Conservation (phyloP, 306 rosid species). For the Begonia masoniana region DNA sequence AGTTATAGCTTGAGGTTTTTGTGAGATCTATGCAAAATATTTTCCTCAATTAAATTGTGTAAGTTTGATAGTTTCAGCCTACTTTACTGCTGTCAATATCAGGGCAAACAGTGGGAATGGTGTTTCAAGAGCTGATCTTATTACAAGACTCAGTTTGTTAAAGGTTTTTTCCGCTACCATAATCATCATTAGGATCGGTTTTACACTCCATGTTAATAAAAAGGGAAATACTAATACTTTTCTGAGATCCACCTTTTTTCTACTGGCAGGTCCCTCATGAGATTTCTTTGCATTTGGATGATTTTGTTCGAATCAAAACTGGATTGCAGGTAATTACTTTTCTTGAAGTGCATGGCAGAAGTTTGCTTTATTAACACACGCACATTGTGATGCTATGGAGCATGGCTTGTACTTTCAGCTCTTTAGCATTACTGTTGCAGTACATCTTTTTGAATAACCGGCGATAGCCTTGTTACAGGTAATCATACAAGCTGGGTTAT, state of each 20-base stretch:
- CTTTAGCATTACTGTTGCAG: too few relatives aligned
- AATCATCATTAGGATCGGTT: too few relatives aligned
- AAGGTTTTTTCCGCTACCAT: slow-evolving; percentile 29
- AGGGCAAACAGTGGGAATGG: slow-evolving; percentile 61
- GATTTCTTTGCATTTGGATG: slow-evolving; percentile 51
- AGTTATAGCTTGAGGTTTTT: slow-evolving; percentile 70
- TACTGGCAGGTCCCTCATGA: slow-evolving; percentile 57
- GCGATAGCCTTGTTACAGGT: slow-evolving; percentile 27
- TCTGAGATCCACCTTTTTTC: slow-evolving; percentile 7
- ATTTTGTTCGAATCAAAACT: slow-evolving; percentile 66
- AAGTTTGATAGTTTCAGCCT: slow-evolving; percentile 6
- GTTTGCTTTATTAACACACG: too few relatives aligned
- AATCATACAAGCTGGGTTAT: slow-evolving; percentile 56
- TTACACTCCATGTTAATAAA: too few relatives aligned
- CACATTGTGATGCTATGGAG: too few relatives aligned
- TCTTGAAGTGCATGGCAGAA: too few relatives aligned
- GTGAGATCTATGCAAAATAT: slow-evolving; percentile 6
- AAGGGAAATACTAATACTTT: neutral
- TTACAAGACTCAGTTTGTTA: slow-evolving; percentile 40
- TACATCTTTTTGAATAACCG: too few relatives aligned
- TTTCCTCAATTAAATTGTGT: slow-evolving; percentile 5
- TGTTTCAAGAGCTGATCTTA: slow-evolving; percentile 62
- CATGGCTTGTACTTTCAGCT: too few relatives aligned
- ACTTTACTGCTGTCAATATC: slow-evolving; percentile 20
- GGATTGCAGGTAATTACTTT: slow-evolving; percentile 57